These are phyloP conservation scores for Bolboschoenus planiculmis DNA, from an alignment of 176 grass and related monocot genomes.

Conservation along the genomic window DNA sequence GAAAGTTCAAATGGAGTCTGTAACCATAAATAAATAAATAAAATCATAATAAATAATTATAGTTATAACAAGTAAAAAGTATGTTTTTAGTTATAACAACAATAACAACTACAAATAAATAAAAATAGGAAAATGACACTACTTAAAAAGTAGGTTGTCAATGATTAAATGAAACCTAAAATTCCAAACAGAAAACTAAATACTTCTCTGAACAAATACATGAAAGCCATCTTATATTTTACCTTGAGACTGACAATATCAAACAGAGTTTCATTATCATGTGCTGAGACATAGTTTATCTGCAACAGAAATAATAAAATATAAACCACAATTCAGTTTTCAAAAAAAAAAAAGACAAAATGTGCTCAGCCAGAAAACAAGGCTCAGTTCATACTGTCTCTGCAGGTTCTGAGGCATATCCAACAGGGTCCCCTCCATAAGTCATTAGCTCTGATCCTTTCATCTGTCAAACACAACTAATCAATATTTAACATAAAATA, in stretches of 20 bases:
- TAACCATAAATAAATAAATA: constrained; percentile 27
- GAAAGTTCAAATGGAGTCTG: constrained; percentile 55
- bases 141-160: neutral
- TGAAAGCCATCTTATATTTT: neutral
- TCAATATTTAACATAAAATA: constrained; percentile 10
- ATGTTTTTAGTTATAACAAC: neutral
- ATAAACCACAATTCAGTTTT: neutral
- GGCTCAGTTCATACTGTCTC: constrained; percentile 45
- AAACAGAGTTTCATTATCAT: constrained; percentile 95
- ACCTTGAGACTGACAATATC: constrained; percentile 95
- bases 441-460: constrained; percentile 82
- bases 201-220: neutral
- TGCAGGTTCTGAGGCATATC: constrained; percentile 55
- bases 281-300: constrained; percentile 95
- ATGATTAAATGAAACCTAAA: neutral
- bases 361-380: neutral
- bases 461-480: constrained; percentile 29
- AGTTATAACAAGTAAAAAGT: neutral
- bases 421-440: constrained; percentile 65
- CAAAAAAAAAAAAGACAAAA: neutral
- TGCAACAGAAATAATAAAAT: constrained; percentile 34
- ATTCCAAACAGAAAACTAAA: neutral
- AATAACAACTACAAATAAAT: neutral
- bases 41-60: constrained; percentile 14
- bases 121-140: neutral